A percentile compares a stretch with the other conserved stretches of the same genome.
Evolutionary conservation across 2,329 filamentous ascomycete genomes (phyloP).

Genomic region (Penicillium sp.): DNA sequence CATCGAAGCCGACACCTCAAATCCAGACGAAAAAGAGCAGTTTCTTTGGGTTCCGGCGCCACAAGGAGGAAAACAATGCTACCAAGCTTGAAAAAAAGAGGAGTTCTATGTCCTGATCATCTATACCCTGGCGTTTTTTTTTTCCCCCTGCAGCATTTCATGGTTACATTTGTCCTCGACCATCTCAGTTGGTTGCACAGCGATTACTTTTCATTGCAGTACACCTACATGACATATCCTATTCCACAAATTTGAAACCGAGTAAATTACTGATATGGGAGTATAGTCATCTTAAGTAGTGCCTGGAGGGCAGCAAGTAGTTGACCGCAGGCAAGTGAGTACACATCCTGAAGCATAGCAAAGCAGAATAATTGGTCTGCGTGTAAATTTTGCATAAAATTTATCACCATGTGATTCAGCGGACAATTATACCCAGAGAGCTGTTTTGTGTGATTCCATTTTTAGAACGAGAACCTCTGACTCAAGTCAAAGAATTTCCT

Average conservation of each 20-base stretch:
- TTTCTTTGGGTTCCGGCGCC: slow-evolving; percentile 44
- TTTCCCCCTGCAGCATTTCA: not conserved
- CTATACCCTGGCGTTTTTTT: slow-evolving; percentile 17
- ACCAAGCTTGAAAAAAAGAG: slow-evolving; percentile 44
- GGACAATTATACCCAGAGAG: too few relatives aligned
- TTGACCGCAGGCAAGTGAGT: too few relatives aligned
- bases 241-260: not conserved
- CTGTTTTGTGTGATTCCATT: too few relatives aligned
- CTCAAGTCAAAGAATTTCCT: too few relatives aligned
- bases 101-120: slow-evolving; percentile 46
- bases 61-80: slow-evolving; percentile 31
- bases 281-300: too few relatives aligned
- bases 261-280: not conserved
- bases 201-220: not conserved
- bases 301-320: too few relatives aligned
- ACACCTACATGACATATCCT: not conserved
- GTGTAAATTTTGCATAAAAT: too few relatives aligned
- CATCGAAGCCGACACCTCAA: slow-evolving; percentile 12
- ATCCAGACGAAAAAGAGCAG: slow-evolving; percentile 44
- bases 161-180: not conserved
- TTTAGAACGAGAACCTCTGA: too few relatives aligned
- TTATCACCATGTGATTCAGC: too few relatives aligned
- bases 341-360: too few relatives aligned
- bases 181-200: not conserved
- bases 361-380: too few relatives aligned